Evolutionary conservation across 148 eudicot species (phyloP).

Genomic region (Rhododendron mucronatum): DNA sequence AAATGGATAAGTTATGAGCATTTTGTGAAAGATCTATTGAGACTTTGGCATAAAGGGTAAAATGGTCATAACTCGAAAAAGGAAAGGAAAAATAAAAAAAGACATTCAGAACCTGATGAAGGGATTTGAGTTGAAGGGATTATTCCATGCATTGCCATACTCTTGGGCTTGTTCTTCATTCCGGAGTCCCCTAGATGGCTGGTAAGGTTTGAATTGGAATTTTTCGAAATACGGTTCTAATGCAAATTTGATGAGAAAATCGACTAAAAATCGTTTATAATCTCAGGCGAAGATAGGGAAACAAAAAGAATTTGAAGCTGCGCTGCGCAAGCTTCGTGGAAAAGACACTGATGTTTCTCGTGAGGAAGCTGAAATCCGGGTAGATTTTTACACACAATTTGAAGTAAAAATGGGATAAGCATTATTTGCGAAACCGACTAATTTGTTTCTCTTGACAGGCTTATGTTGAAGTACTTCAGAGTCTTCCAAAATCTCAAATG

Average conservation of each 20-base stretch:
- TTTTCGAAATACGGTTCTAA: neutral
- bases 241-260: neutral
- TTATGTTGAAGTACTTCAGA: constrained; percentile 30
- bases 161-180: constrained; percentile 64
- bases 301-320: constrained; percentile 51
- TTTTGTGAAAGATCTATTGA: neutral
- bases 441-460: constrained; percentile 31
- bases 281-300: constrained; percentile 64
- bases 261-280: neutral
- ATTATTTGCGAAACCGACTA: neutral
- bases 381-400: neutral
- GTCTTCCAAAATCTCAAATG: constrained; percentile 50
- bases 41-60: neutral
- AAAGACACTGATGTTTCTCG: constrained; percentile 48
- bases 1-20: neutral
- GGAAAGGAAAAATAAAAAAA: no score
- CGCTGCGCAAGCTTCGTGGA: constrained; percentile 62
- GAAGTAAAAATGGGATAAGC: neutral
- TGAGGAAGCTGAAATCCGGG: constrained; percentile 68
- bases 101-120: neutral
- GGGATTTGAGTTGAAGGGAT: constrained; percentile 39
- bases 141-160: constrained; percentile 53
- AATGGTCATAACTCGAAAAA: neutral
- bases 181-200: constrained; percentile 98
- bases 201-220: constrained; percentile 27